Base-by-base conservation (phyloP, 2,329 filamentous ascomycete genomes). In the Emergomyces africanus region DNA sequence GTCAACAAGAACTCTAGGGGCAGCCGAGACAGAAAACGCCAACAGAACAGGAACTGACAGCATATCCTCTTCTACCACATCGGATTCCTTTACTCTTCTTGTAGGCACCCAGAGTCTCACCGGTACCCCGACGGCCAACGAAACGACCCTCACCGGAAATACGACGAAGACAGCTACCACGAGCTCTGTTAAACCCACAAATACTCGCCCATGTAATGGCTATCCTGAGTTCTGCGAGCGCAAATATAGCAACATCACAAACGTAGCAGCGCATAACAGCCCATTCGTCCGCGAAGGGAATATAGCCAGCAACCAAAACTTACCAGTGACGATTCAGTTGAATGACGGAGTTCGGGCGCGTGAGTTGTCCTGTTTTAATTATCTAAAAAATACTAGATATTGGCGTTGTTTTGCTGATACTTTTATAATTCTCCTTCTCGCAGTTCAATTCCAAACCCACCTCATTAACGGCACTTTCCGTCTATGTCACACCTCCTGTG, bases 401-500 rank as follows among this genome's bases (percentile, higher is more conserved):
- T 28, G 12, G 15, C 35, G n/a, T n/a, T n/a, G n/a, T 30, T 18
- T 49, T 23, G 42, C 55, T 59, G 44, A 59, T 49, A 54, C 8
- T 3, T n/a, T n/a, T n/a, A 42, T 18, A 37, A 51, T 23, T 30
- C 39, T n/a, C 23, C 51, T 54, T 23, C 54, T 18, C 53, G 46
- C 61, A 83, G 80, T 86, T 37, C 80, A 84, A 72, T 83, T 83
- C 62, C 79, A 84, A 69, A 78, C 78, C 0, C 83, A 85, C 61
- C 74, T 72, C 41, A 69, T 76, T 33, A 83, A 85, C 64, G 74
- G 73, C 25, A 82, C 80, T 0, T 71, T 87, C 51, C 87, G 89
- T 72, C 89, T 94, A 66, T 96, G 91, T 73, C 91, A 96, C 71
- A 89, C 88, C 1, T 85, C 81, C 51, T 96, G 91, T 73, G 82